A percentile compares a stretch with the other conserved stretches of the same genome.
phyloP scores from a whole-genome alignment of 345 rosid species.

The Euphorbia lathyris region DNA sequence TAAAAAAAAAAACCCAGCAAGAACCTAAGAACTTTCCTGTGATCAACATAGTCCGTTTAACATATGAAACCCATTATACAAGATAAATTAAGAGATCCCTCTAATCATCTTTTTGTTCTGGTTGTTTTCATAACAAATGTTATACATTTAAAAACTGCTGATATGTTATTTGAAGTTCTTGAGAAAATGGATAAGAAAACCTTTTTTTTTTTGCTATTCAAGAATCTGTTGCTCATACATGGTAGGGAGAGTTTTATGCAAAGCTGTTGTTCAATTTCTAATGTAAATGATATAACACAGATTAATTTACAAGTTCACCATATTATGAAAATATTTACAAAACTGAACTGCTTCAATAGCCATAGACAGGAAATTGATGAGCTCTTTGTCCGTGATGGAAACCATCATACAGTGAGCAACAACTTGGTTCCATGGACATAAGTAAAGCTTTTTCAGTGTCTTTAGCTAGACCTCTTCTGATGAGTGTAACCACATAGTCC shows the following conservation, averaged over 20 bases:
- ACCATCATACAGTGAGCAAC: neutral
- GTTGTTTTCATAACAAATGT: too few species aligned
- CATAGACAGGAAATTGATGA: neutral
- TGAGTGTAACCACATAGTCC: neutral
- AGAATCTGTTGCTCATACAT: neutral
- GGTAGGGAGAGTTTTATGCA: neutral
- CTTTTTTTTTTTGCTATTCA: neutral
- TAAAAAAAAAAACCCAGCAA: too few species aligned
- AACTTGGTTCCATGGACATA: neutral
- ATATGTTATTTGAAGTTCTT: too few species aligned
- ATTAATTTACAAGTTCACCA: too few species aligned
- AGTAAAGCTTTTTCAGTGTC: neutral
- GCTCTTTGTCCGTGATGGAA: neutral
- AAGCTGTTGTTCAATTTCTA: neutral
- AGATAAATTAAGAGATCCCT: too few species aligned
- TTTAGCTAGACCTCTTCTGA: neutral
- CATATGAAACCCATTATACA: too few species aligned
- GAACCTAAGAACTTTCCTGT: too few species aligned
- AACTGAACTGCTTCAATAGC: neutral
- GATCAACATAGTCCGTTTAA: too few species aligned
- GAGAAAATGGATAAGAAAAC: too few species aligned
- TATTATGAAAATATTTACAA: neutral
- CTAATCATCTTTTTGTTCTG: too few species aligned
- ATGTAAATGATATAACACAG: too few species aligned
- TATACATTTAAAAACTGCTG: too few species aligned